Evolutionary conservation across 768 basidiomycete genomes (phyloP).

Genomic region (Pleurotus eryngii): DNA sequence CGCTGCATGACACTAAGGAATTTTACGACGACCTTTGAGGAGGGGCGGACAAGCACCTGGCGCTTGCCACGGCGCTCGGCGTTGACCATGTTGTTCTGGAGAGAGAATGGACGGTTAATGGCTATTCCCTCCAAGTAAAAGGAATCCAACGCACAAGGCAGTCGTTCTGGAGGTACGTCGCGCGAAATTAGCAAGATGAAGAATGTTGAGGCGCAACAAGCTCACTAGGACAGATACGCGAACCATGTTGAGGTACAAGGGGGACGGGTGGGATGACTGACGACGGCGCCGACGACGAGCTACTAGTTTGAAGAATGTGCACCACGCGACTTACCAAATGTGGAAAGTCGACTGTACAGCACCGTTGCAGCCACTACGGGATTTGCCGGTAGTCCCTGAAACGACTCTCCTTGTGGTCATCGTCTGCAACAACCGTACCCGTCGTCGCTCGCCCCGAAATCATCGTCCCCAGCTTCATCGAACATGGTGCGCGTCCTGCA

Average conservation of each 20-base stretch:
- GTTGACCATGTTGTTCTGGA: slow-evolving; percentile 96
- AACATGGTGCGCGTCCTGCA: slow-evolving; percentile 46
- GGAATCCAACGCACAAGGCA: slow-evolving; percentile 28
- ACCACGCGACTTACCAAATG: slow-evolving; percentile 12
- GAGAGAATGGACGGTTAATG: slow-evolving; percentile 8
- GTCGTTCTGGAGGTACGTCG: slow-evolving; percentile 33
- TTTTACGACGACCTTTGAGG: slow-evolving; percentile 97
- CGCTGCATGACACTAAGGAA: slow-evolving; percentile 99
- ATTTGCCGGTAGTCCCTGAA: slow-evolving; percentile 21
- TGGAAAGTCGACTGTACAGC: slow-evolving; percentile 36
- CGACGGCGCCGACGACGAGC: background rate
- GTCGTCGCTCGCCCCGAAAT: background rate
- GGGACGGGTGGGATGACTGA: background rate
- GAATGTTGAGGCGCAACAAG: slow-evolving; percentile 28
- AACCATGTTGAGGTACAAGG: slow-evolving; percentile 59
- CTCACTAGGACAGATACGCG: slow-evolving; percentile 84
- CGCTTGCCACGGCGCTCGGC: slow-evolving; percentile 99
- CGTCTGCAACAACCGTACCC: background rate
- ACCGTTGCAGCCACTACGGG: slow-evolving; percentile 39
- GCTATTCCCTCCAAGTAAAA: slow-evolving; percentile 7
- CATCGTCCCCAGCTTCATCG: slow-evolving; percentile 10
- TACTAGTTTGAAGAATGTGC: slow-evolving; percentile 2
- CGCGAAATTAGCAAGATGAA: slow-evolving; percentile 4
- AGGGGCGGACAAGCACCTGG: slow-evolving; percentile 96
- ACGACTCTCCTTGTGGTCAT: slow-evolving; percentile 2